phyloP scores from a whole-genome alignment of 306 rosid species.

The Quercus wislizeni region DNA sequence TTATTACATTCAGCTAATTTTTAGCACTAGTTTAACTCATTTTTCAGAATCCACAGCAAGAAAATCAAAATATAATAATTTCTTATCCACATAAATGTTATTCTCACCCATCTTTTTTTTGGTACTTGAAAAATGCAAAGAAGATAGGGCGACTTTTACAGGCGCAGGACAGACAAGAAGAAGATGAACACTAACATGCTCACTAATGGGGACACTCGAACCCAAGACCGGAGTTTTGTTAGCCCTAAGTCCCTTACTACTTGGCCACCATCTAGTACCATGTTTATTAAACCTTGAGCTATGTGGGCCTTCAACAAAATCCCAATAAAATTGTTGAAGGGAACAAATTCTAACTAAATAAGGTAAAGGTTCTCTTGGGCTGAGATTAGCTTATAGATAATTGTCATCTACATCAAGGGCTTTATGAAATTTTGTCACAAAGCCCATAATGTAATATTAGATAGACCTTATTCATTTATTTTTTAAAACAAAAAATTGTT shows the following conservation, averaged over 20 bases:
- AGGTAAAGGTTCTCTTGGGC: background rate
- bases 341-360: background rate
- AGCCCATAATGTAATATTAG: background rate
- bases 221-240: too few relatives aligned
- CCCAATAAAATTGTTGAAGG: background rate
- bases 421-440: background rate
- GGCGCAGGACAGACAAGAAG: accelerated
- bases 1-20: background rate
- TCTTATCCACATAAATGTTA: too few relatives aligned
- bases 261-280: too few relatives aligned
- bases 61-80: background rate
- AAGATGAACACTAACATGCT: too few relatives aligned
- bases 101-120: background rate
- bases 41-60: background rate
- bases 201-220: too few relatives aligned
- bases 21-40: background rate
- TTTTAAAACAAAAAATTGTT: background rate
- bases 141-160: accelerated
- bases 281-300: background rate
- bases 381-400: background rate
- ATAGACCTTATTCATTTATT: background rate
- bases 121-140: too few relatives aligned
- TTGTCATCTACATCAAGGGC: too few relatives aligned
- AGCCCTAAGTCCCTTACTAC: too few relatives aligned
- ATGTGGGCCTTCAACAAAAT: background rate